A percentile compares a stretch with the other conserved stretches of the same genome.
Evolutionary conservation across 164 flowering plant species (phyloP).

Genomic region (Magnolia changhungtana): DNA sequence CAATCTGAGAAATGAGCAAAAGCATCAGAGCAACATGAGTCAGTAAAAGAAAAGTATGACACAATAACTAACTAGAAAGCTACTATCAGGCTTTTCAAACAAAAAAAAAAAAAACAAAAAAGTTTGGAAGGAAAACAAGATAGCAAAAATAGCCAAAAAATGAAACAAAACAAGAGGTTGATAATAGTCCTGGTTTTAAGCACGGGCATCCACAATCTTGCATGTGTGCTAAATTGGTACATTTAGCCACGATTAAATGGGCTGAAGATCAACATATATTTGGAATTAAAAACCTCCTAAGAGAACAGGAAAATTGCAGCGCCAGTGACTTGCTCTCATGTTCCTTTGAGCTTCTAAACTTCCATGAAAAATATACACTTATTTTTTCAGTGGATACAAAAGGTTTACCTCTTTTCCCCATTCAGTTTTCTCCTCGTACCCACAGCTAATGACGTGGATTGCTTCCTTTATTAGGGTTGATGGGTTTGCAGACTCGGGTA

Average conservation of each 20-base stretch:
- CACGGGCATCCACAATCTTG: background rate
- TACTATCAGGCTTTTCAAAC: background rate
- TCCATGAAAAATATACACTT: background rate
- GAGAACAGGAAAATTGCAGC: background rate
- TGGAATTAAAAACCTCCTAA: background rate
- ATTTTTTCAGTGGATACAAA: background rate
- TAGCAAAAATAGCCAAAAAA: no score
- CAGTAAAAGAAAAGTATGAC: background rate
- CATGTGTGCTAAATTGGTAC: background rate
- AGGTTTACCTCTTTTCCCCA: slow-evolving; percentile 90
- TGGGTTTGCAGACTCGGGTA: slow-evolving; percentile 73
- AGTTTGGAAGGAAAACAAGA: background rate
- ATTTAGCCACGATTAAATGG: background rate
- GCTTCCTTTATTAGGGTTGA: slow-evolving; percentile 85
- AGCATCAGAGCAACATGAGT: background rate
- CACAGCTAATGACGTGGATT: slow-evolving; percentile 94
- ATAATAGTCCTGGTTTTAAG: background rate
- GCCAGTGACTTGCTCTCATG: background rate
- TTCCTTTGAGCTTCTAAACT: background rate
- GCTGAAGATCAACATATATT: background rate
- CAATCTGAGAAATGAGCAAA: slow-evolving; percentile 50
- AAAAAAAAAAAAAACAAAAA: no score
- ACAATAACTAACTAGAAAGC: background rate
- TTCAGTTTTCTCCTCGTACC: slow-evolving; percentile 94
- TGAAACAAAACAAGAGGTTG: background rate